Conservation (phyloP, 805 yeast species). For the Yarrowia hollandica region DNA sequence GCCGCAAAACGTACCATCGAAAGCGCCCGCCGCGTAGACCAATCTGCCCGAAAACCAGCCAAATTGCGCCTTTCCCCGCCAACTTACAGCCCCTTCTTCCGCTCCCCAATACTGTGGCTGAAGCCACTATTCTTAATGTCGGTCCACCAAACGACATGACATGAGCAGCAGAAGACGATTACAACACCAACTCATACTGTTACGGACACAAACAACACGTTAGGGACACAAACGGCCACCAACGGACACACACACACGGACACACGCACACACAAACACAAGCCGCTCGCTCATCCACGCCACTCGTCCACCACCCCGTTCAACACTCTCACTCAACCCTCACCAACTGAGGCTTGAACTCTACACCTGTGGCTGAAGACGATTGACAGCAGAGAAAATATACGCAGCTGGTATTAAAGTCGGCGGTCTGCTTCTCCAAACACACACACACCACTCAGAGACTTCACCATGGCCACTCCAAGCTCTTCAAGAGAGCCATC, state of each 20-base stretch:
- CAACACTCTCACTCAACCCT: not conserved
- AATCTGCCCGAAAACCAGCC: too few relatives aligned
- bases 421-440: not conserved
- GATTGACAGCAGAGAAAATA: slow-evolving; percentile 18
- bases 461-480: slow-evolving; percentile 3
- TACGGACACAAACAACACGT: too few relatives aligned
- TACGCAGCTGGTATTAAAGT: slow-evolving; percentile 4
- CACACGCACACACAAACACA: too few relatives aligned
- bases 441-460: not conserved
- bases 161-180: too few relatives aligned
- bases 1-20: too few relatives aligned
- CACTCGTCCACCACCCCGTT: too few relatives aligned
- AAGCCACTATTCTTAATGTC: too few relatives aligned
- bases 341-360: slow-evolving; percentile 28
- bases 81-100: not conserved
- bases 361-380: slow-evolving; percentile 23
- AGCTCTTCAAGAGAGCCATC: slow-evolving; percentile 17
- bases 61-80: not conserved
- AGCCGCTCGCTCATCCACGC: too few relatives aligned
- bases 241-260: not conserved
- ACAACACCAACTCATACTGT: too few relatives aligned
- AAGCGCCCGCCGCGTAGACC: too few relatives aligned
- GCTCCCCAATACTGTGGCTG: not conserved
- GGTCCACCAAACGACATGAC: too few relatives aligned
- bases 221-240: not conserved